Conservation (phyloP, 305 asterid genomes). For the Solanum hybrid region DNA sequence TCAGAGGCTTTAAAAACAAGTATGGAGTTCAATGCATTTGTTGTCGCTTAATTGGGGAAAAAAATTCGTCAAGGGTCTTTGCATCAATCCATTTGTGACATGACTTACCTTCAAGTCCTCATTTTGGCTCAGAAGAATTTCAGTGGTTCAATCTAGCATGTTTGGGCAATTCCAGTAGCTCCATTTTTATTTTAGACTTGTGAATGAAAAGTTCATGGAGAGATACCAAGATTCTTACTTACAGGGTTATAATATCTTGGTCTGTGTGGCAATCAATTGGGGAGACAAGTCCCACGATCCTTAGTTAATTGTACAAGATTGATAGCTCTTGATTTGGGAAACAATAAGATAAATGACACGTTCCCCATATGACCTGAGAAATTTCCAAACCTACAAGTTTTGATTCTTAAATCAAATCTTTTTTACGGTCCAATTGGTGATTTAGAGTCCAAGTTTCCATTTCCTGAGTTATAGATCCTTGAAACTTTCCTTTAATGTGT, state of each 20-base stretch:
- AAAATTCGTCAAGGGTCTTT: neutral
- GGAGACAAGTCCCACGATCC: neutral
- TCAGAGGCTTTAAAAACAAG: neutral
- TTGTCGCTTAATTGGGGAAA: neutral
- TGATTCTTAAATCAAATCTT: too few species aligned
- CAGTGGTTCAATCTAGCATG: neutral
- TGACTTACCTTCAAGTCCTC: neutral
- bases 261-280: neutral
- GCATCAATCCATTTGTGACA: neutral
- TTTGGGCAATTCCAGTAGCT: neutral
- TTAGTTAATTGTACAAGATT: neutral
- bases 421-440: too few species aligned
- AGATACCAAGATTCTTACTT: neutral
- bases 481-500: too few species aligned
- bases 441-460: too few species aligned
- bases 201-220: neutral
- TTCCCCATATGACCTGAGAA: too few species aligned
- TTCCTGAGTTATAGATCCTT: too few species aligned
- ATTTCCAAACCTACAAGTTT: too few species aligned
- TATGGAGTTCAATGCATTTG: neutral
- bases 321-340: too few species aligned
- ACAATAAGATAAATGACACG: too few species aligned
- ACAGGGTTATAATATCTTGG: neutral
- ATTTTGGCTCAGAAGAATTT: neutral
- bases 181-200: neutral